These are phyloP conservation scores for Lachnellula occidentalis DNA, from an alignment of 2,329 filamentous ascomycete genomes.

Conservation along the genomic window DNA sequence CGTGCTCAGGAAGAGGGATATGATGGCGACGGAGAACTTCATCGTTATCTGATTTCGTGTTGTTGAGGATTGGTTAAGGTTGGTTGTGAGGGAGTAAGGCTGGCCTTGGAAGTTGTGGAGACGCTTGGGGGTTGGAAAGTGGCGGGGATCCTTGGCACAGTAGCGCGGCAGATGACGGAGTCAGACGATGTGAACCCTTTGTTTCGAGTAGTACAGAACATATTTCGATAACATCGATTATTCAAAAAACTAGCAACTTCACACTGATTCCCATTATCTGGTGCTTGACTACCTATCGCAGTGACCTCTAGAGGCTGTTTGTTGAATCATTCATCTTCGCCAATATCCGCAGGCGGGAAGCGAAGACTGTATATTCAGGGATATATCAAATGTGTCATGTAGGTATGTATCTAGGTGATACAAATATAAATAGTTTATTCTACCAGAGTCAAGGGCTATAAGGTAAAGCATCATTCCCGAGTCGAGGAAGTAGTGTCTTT, in stretches of 20 bases:
- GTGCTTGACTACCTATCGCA: too few species aligned
- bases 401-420: too few species aligned
- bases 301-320: too few species aligned
- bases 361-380: too few species aligned
- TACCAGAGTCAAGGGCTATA: too few species aligned
- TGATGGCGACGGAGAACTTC: slow-evolving; percentile 28
- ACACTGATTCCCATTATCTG: too few species aligned
- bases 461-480: too few species aligned
- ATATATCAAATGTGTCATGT: too few species aligned
- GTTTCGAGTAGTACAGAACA: slow-evolving; percentile 23
- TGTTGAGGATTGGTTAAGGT: slow-evolving; percentile 6
- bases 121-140: background rate
- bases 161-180: background rate
- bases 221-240: slow-evolving; percentile 36
- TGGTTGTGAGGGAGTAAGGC: slow-evolving; percentile 1
- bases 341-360: too few species aligned
- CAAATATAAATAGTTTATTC: too few species aligned
- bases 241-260: background rate
- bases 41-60: slow-evolving; percentile 17
- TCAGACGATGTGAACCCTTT: background rate
- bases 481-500: too few species aligned
- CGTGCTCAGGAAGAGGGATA: slow-evolving; percentile 25
- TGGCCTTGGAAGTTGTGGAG: background rate
- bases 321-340: too few species aligned
- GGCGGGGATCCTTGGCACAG: background rate